Base-by-base conservation (phyloP, 306 rosid species). In the Prunus davidiana region DNA sequence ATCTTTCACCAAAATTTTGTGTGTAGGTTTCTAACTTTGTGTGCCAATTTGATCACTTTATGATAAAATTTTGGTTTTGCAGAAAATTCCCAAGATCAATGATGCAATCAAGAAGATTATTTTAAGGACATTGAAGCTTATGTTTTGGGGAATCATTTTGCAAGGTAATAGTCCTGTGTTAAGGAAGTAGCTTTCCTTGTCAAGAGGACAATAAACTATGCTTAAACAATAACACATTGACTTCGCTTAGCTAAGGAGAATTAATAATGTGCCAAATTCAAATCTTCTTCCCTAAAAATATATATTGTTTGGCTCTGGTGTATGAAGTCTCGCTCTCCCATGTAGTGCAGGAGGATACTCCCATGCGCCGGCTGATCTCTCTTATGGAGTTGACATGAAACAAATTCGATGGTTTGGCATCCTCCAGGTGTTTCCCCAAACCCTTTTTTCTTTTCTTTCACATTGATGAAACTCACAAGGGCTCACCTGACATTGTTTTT, bases 391-490 rank as follows among this genome's bases (percentile, higher is more conserved):
- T 52, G 67, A 93, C 87, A 88, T 91, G 92, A 91, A 93, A 72
- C 69, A 80, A 18, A 91, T 91, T 50, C 80, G 98, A 51, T 91
- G 98, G 98, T 91, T 83, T 80, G 98, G 98, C 82, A 93, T 93
- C 71, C 98, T 93, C 50, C 98, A 93, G 91, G 98, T 91, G 11
- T 34, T 69, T 55, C 45, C 64, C 49, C 25, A 4, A 45, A 28
- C 14, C 14, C 12, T 0, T 8, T 12, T 22, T 24, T 78, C 12
- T 7, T 38, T 38, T 38, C 43, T 38, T 38, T 38, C 43, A 38
- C 2, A 38, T 38, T 12, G 18, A 13, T 51, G 56, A 50, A 12
- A n/a, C 20, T 6, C 18, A 10, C 3, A 20, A 55, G 61, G 11
- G 5, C 25, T 64, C 20, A 49, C 11, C 52, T 55, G 12, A 24